phyloP scores from a whole-genome alignment of 179 eudicot species.

The Gypsophila paniculata region DNA sequence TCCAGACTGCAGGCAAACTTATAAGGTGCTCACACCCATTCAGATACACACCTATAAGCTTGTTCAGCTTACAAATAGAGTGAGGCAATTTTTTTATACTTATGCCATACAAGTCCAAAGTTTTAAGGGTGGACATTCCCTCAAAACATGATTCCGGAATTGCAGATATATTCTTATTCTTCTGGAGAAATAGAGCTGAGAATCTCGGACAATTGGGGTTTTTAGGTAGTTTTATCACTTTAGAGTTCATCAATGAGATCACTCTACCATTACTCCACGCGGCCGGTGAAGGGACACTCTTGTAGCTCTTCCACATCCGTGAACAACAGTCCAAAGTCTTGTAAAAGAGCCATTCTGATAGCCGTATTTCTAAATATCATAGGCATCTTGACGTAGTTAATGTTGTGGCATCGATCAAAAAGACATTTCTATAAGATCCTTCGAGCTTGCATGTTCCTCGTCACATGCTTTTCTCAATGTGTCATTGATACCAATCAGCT shows the following conservation, averaged over 20 bases:
- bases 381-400: conserved; percentile 27
- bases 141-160: conserved; percentile 35
- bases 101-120: conserved; percentile 35
- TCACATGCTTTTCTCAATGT: conserved; percentile 25
- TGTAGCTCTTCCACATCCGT: conserved; percentile 21
- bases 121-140: conserved; percentile 29
- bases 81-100: conserved; percentile 33
- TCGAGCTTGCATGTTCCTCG: conserved; percentile 21
- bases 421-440: conserved; percentile 20
- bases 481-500: conserved; percentile 15
- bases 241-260: conserved; percentile 24
- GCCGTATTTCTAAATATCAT: conserved; percentile 26
- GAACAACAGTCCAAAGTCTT: conserved; percentile 10
- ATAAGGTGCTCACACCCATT: conserved; percentile 25
- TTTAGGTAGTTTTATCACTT: conserved; percentile 26
- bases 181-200: conserved; percentile 42
- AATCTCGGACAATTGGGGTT: conserved; percentile 25
- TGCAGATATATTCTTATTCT: conserved; percentile 19
- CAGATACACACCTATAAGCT: conserved; percentile 39
- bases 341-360: conserved; percentile 21
- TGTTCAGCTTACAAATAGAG: conserved; percentile 24
- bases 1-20: conserved; percentile 26
- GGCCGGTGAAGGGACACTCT: background rate
- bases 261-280: conserved; percentile 25
- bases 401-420: conserved; percentile 19